Conservation (phyloP, 2,329 filamentous ascomycete genomes). For the Rutstroemia sp. region DNA sequence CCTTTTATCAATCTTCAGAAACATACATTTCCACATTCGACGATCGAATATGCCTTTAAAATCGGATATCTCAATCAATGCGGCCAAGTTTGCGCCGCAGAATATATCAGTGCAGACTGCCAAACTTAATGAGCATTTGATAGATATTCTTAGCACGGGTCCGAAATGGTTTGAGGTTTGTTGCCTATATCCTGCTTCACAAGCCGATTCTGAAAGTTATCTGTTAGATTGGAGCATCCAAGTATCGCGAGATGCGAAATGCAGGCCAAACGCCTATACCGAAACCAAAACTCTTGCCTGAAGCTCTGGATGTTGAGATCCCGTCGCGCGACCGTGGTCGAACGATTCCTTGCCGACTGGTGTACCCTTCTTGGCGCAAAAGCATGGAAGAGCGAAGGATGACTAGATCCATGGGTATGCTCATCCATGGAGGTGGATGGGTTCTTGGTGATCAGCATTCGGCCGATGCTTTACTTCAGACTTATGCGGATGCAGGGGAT, state of each 20-base stretch:
- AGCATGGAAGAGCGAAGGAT: slow-evolving; percentile 41
- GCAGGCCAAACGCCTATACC: slow-evolving; percentile 46
- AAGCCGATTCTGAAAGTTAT: neutral
- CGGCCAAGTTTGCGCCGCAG: slow-evolving; percentile 36
- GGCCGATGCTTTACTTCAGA: slow-evolving; percentile 35
- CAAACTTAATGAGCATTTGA: slow-evolving; percentile 35
- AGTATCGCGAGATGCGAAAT: slow-evolving; percentile 46
- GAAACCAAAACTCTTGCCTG: slow-evolving; percentile 37
- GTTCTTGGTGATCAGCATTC: slow-evolving; percentile 25
- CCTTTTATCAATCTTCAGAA: too few relatives aligned
- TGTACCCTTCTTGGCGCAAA: slow-evolving; percentile 17
- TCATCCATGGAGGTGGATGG: slow-evolving; percentile 44
- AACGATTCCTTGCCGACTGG: slow-evolving; percentile 40
- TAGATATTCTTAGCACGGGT: slow-evolving; percentile 24
- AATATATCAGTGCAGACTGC: slow-evolving; percentile 34
- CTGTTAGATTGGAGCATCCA: slow-evolving; percentile 41
- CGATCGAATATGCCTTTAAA: slow-evolving; percentile 28
- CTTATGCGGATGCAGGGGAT: slow-evolving; percentile 41
- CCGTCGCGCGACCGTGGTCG: slow-evolving; percentile 45
- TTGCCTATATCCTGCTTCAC: neutral
- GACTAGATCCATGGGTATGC: slow-evolving; percentile 41
- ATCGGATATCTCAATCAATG: slow-evolving; percentile 35
- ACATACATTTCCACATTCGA: too few relatives aligned
- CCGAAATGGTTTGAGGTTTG: slow-evolving; percentile 45
- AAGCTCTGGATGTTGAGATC: slow-evolving; percentile 39